Percentiles rank a stretch among this genome's conserved stretches.
These are phyloP conservation scores for Coniochaeta pulveracea DNA, from an alignment of 2,329 filamentous ascomycete species.

Conservation along the genomic window DNA sequence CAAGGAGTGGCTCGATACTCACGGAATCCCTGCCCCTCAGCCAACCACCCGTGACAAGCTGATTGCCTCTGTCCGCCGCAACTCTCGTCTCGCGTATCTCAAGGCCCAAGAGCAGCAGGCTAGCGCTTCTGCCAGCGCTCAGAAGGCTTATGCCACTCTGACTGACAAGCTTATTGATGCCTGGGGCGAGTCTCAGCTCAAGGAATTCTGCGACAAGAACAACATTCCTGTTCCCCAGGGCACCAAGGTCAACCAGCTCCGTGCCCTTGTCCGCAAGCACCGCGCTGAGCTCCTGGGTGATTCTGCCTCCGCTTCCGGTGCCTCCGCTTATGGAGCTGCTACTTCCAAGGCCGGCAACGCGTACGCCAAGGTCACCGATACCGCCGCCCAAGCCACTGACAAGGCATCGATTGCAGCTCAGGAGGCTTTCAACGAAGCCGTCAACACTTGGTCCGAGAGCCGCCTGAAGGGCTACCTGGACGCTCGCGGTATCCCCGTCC, in stretches of 20 bases:
- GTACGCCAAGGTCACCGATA: constrained; percentile 63
- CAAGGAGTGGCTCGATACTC: constrained; percentile 85
- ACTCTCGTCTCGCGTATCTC: constrained; percentile 69
- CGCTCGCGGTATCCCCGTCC: constrained; percentile 63
- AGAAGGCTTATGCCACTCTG: constrained; percentile 60
- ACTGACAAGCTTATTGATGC: constrained; percentile 78
- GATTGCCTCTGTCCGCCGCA: constrained; percentile 80
- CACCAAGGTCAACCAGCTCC: constrained; percentile 78
- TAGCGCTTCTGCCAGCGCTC: constrained; percentile 52
- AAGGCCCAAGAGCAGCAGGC: constrained; percentile 51
- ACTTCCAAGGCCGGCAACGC: constrained; percentile 57
- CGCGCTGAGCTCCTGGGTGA: constrained; percentile 61
- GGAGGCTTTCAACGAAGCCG: constrained; percentile 54
- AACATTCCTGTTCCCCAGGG: constrained; percentile 79
- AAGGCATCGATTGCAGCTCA: constrained; percentile 49
- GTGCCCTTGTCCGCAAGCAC: constrained; percentile 83
- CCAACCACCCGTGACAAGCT: constrained; percentile 77
- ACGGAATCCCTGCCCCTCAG: constrained; percentile 79
- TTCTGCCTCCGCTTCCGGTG: constrained; percentile 44
- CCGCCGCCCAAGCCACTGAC: constrained; percentile 67
- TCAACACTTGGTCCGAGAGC: constrained; percentile 60
- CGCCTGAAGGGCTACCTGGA: constrained; percentile 71
- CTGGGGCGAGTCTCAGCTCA: constrained; percentile 82
- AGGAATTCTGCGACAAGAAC: constrained; percentile 89
- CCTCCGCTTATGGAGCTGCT: constrained; percentile 39